Base-by-base conservation (phyloP, 805 yeast genomes). In the Hanseniaspora pseudoguilliermondii region DNA sequence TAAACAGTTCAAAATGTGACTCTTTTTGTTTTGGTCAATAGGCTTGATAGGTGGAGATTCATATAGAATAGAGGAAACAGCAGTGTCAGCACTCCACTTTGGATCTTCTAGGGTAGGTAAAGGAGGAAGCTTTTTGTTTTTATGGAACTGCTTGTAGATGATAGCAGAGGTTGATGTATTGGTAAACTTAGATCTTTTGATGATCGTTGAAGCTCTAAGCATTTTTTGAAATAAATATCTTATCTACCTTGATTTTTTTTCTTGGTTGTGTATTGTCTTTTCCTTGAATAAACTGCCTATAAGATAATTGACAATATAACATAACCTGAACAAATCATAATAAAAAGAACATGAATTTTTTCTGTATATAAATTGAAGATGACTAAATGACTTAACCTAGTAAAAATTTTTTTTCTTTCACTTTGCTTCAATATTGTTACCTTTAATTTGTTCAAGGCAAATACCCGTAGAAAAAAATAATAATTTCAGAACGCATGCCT, bases 41-140 rank as follows among this genome's bases (percentile, higher is more conserved):
- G 75, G 77, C 20, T 72, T 62, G 25, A 36, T 21, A 36, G 54
- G 54, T 50, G 79, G 98, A 2, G 96, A 87, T 69, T 93, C 97
- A 72, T 90, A 91, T 60, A 93, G 75, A 62, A 93, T 93, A 13
- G 97, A 88, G 13, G 96, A 85, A 44, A 93, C 97, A 7, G 97
- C 98, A 47, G 95, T 86, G 61, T 86, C 85, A n/a, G 96, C 95
- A 40, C 93, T 84, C 95, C 97, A 88, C 64, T 79, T 80, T 60
- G 97, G 97, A 15, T 96, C 82, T 61, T 90, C 96, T 61, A 90
- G 75, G 5, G 95, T 87, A 52, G 97, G 98, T 63, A 91, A 77
- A 38, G 95, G 85, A 40, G 97, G 97, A 68, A 89, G 81, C 63
- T 79, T 80, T 64, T 81, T 84, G 70, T 88, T 85, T 63, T 95